Base-by-base conservation (phyloP, 2,329 filamentous ascomycete genomes). In the Aspergillus japonicus region DNA sequence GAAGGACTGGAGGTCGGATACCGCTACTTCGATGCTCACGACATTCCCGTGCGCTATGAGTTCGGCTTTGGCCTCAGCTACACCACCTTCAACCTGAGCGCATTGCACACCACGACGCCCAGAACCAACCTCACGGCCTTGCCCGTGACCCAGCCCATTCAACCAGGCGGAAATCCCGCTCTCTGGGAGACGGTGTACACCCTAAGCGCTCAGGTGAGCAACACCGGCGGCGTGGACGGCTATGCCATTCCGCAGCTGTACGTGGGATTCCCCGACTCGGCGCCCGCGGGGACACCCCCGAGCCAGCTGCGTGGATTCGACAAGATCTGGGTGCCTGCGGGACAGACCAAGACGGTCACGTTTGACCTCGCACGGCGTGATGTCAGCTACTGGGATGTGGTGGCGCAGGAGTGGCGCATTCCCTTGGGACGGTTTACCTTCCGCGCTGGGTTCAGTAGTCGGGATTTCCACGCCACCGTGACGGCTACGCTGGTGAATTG, bases 11-110 rank as follows among this genome's bases (percentile, higher is more conserved):
- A 64, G 26, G 63, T 66, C 23, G 66, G 64, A 42, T 68, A 68
- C 60, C 65, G 66, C 19, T 61, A 67, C 59, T 68, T 68, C 24
- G 66, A 68, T 24, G 59, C 61, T 4, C 53, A 66, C 51, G 59
- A 67, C 23, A 60, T 66, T 29, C 54, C 62, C 47, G 61, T 64
- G 1, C 61, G 50, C 12, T 68, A 68, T 39, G 65, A 68, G 54
- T 68, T 68, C 24, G 66, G 66, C n/a, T 68, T 83, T 84, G 92
- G 92, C 58, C 80, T 96, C 12, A 90, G 86, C 3, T 96, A 95
- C 81, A 92, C 90, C 3, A 68, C 63, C 31, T 68, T 66, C 1
- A 91, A 83, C 2, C 94, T 96, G 70, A 75, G 84, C 56, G 92
- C 92, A 78, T 86, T 88, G n/a, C 80, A 90, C 71, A 77, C 95